Evolutionary conservation across 352 stramenopile species (phyloP).

Genomic region (Globisporangium splendens): DNA sequence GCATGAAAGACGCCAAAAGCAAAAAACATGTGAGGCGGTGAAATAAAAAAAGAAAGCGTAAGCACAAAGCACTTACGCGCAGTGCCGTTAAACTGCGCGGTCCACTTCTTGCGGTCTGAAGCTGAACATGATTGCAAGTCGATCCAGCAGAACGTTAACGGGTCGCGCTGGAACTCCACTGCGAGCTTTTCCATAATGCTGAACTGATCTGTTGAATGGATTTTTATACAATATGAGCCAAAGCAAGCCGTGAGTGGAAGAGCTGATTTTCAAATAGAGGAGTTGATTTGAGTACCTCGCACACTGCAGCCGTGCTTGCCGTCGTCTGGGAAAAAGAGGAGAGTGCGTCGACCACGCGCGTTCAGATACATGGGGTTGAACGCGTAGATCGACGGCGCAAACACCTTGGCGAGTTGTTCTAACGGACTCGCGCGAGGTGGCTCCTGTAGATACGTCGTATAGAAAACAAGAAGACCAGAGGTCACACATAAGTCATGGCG

Average conservation of each 20-base stretch:
- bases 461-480: not conserved
- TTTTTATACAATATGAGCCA: not conserved
- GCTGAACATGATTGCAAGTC: slow-evolving; percentile 34
- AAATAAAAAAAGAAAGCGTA: not conserved
- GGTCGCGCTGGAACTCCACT: slow-evolving; percentile 64
- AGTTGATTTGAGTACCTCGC: slow-evolving; percentile 26
- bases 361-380: slow-evolving; percentile 67
- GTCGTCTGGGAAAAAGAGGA: slow-evolving; percentile 66
- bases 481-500: too few relatives aligned
- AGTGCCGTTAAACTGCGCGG: slow-evolving; percentile 33
- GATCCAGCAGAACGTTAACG: slow-evolving; percentile 77
- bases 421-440: slow-evolving; percentile 27
- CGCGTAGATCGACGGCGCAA: slow-evolving; percentile 64
- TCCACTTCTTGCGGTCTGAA: slow-evolving; percentile 39
- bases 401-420: slow-evolving; percentile 56
- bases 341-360: slow-evolving; percentile 44
- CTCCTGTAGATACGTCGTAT: slow-evolving; percentile 9
- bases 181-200: slow-evolving; percentile 58
- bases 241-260: too few relatives aligned
- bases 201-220: slow-evolving; percentile 57
- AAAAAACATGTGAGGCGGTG: not conserved
- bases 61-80: slow-evolving; percentile 27
- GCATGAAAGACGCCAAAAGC: too few relatives aligned
- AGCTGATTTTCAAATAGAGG: too few relatives aligned
- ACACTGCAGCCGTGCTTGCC: slow-evolving; percentile 40